phyloP scores from a whole-genome alignment of 2,329 filamentous ascomycete genomes.

The Nothopassalora personata region DNA sequence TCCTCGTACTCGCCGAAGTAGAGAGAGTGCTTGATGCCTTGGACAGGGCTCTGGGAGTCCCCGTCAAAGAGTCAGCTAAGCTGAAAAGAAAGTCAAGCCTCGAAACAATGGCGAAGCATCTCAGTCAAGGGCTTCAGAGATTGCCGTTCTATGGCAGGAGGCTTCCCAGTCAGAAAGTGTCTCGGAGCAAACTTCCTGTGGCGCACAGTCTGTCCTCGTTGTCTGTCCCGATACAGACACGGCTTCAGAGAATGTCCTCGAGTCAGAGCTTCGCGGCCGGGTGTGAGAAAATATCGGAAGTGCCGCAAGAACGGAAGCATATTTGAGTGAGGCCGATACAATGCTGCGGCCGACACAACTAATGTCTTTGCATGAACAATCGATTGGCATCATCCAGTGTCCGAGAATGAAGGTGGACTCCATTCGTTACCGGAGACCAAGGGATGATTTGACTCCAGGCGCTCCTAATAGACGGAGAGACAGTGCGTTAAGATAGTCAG shows the following conservation, averaged over 20 bases:
- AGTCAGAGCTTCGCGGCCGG: not conserved
- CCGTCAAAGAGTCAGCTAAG: not conserved
- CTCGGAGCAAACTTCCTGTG: not conserved
- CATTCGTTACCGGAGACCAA: too few relatives aligned
- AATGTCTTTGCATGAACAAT: too few relatives aligned
- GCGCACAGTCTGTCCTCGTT: not conserved
- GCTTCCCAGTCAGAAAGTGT: not conserved
- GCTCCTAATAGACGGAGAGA: not conserved
- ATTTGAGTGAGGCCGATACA: not conserved
- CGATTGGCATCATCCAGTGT: too few relatives aligned
- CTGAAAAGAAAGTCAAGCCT: not conserved
- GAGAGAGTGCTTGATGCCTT: not conserved
- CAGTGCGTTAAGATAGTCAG: too few relatives aligned
- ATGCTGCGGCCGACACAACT: not conserved
- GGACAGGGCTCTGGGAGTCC: not conserved
- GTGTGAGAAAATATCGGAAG: not conserved
- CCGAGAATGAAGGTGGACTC: too few relatives aligned
- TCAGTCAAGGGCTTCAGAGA: not conserved
- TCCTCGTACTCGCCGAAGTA: not conserved
- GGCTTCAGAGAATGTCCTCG: not conserved
- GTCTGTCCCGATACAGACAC: not conserved
- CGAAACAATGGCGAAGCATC: not conserved
- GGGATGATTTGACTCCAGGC: too few relatives aligned
- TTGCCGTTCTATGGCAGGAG: not conserved
- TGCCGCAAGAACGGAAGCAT: not conserved